Evolutionary conservation across 192 early-diverging fungal species (phyloP).

Genomic region (Entomortierella beljakovae): DNA sequence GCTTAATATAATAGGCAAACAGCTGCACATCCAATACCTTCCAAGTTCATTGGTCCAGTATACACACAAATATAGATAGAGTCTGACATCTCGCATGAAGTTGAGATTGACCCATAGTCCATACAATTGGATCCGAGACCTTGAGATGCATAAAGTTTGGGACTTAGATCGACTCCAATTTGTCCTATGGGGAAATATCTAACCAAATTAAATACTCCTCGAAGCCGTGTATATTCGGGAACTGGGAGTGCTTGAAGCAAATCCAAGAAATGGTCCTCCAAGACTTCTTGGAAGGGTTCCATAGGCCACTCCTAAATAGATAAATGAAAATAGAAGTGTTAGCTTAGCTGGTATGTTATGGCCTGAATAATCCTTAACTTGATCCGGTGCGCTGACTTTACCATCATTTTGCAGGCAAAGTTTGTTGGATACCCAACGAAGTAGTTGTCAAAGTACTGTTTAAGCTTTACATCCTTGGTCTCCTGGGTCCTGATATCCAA

Average conservation of each 20-base stretch:
- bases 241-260: conserved; percentile 8
- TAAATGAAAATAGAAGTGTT: neutral
- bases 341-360: too few species aligned
- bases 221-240: conserved; percentile 1
- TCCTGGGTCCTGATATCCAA: neutral
- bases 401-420: neutral
- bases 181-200: conserved; percentile 13
- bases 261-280: neutral
- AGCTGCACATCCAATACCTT: neutral
- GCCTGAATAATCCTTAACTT: neutral
- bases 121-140: neutral
- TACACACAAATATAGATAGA: conserved; percentile 13
- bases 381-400: too few species aligned
- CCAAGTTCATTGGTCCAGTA: neutral
- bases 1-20: too few species aligned
- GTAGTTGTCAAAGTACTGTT: neutral
- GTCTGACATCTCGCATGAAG: conserved; percentile 4
- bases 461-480: neutral
- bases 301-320: neutral
- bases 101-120: neutral
- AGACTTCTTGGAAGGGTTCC: neutral
- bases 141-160: conserved; percentile 4
- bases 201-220: conserved; percentile 7
- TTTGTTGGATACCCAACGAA: neutral
- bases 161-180: neutral